Conservation (phyloP, 306 rosid genomes). For the Ziziphus jujuba region DNA sequence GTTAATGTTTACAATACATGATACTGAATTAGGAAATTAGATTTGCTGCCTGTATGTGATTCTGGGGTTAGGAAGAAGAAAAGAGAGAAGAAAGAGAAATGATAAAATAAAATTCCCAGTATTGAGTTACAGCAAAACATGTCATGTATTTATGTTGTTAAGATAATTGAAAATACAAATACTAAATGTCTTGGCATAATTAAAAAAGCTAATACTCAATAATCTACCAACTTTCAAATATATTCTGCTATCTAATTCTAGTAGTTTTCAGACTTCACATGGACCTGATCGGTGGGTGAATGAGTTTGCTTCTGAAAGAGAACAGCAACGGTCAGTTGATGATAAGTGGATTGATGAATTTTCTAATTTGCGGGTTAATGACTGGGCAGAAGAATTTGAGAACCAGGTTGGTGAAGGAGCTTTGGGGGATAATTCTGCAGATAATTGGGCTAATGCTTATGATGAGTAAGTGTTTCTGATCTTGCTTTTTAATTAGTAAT, state of each 20-base stretch:
- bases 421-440: constrained; percentile 55
- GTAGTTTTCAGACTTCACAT: constrained; percentile 53
- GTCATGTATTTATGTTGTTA: too few species aligned
- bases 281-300: constrained; percentile 78
- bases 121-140: too few species aligned
- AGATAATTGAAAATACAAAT: too few species aligned
- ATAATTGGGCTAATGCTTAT: constrained; percentile 79
- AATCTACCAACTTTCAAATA: neutral
- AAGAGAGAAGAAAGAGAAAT: too few species aligned
- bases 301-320: constrained; percentile 61
- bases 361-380: constrained; percentile 79
- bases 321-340: constrained; percentile 47
- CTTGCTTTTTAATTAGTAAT: neutral
- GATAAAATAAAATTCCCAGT: too few species aligned
- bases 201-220: too few species aligned
- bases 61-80: too few species aligned
- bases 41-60: too few species aligned
- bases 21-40: too few species aligned
- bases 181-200: too few species aligned
- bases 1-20: too few species aligned
- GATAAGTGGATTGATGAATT: constrained; percentile 92
- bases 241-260: constrained; percentile 30
- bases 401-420: constrained; percentile 77
- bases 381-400: constrained; percentile 94
- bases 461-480: constrained; percentile 73